Conservation (phyloP, 768 basidiomycete genomes). For the Boletus huronensis region DNA sequence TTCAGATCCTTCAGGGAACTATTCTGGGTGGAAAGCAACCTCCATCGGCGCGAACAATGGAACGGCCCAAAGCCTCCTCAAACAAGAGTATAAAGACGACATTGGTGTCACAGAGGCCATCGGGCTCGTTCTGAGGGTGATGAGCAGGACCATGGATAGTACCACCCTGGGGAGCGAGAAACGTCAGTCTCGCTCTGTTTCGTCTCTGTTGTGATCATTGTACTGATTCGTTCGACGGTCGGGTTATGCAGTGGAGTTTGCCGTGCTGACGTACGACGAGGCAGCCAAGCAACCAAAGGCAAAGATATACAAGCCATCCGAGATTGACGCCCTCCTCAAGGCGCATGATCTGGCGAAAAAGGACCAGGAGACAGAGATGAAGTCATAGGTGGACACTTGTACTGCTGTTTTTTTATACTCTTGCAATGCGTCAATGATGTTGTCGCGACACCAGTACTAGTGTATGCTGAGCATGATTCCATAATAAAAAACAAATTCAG, state of each 20-base stretch:
- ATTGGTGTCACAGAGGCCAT: conserved; percentile 89
- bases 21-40: conserved; percentile 97
- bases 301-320: conserved; percentile 86
- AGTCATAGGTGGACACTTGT: conserved; percentile 34
- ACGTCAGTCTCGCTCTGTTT: conserved; percentile 52
- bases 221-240: background rate
- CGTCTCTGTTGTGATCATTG: background rate
- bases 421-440: background rate
- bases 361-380: conserved; percentile 80
- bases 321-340: conserved; percentile 80
- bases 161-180: conserved; percentile 96
- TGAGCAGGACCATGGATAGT: conserved; percentile 99
- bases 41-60: conserved; percentile 99
- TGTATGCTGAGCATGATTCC: background rate
- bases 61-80: conserved; percentile 89
- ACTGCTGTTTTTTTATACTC: background rate
- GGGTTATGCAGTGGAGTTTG: conserved; percentile 80
- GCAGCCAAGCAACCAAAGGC: conserved; percentile 74
- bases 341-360: conserved; percentile 85
- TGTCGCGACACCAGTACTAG: background rate
- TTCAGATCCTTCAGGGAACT: conserved; percentile 97
- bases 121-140: conserved; percentile 85
- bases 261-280: conserved; percentile 85
- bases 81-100: conserved; percentile 98
- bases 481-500: background rate